Conservation (phyloP, 192 early-diverging fungal species). For the Rhizophagus prolifer region DNA sequence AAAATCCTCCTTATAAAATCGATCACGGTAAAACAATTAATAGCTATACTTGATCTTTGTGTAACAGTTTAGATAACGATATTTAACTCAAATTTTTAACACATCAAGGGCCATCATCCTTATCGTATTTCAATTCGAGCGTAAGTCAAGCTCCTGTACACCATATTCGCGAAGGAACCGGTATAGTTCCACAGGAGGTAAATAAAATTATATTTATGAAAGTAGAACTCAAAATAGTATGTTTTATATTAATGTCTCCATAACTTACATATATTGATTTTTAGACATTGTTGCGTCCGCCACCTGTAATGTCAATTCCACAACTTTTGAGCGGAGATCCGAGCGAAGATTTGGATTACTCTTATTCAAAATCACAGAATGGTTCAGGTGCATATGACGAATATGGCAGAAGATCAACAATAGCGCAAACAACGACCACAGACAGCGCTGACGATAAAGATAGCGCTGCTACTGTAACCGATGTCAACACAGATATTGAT, state of each 20-base stretch:
- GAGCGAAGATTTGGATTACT: conserved; percentile 13
- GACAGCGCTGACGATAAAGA: conserved; percentile 17
- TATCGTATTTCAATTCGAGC: background rate
- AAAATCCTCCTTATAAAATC: background rate
- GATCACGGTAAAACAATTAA: conserved; percentile 5
- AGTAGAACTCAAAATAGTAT: too few relatives aligned
- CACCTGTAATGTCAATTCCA: conserved; percentile 36
- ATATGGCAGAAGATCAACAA: background rate
- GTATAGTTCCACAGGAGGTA: conserved; percentile 1
- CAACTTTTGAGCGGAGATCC: conserved; percentile 29
- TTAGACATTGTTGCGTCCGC: conserved; percentile 12
- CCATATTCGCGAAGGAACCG: background rate
- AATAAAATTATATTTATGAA: background rate
- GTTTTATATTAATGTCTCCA: background rate
- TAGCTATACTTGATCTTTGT: background rate
- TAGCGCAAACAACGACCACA: conserved; percentile 20
- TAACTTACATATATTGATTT: background rate
- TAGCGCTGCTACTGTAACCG: conserved; percentile 1
- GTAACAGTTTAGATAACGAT: background rate
- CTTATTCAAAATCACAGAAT: conserved; percentile 23
- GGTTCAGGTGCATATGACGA: conserved; percentile 1
- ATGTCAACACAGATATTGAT: background rate
- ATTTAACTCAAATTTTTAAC: background rate
- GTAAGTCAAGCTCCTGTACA: conserved; percentile 3
- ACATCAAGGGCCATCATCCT: background rate